phyloP scores from a whole-genome alignment of 306 rosid species.

The Glycine latifolia region DNA sequence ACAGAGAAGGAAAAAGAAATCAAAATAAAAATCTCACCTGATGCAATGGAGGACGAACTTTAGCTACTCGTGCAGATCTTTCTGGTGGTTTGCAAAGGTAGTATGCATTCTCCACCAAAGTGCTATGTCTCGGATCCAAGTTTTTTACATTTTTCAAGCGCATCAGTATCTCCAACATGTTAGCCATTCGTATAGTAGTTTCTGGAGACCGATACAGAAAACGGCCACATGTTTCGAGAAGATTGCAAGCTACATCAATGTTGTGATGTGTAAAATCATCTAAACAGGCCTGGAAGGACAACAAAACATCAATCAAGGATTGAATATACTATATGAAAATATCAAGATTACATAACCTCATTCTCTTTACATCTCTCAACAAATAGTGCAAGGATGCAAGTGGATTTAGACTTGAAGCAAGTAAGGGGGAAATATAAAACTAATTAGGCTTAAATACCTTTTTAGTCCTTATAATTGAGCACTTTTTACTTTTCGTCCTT shows the following conservation, averaged over 20 bases:
- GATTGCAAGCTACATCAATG: slow-evolving; percentile 99
- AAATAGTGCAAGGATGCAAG: slow-evolving; percentile 24
- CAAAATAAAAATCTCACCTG: slow-evolving; percentile 64
- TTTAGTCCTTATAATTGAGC: too few species aligned
- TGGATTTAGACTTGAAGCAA: slow-evolving; percentile 20
- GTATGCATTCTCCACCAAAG: slow-evolving; percentile 98
- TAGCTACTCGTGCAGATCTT: slow-evolving; percentile 91
- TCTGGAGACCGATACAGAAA: slow-evolving; percentile 97
- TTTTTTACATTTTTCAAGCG: slow-evolving; percentile 98
- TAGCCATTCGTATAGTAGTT: slow-evolving; percentile 91
- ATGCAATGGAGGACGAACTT: slow-evolving; percentile 98
- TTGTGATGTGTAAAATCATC: slow-evolving; percentile 99
- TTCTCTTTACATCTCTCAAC: slow-evolving; percentile 24
- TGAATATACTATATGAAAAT: slow-evolving; percentile 5
- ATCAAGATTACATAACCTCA: slow-evolving; percentile 10
- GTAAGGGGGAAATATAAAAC: too few species aligned
- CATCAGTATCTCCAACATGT: slow-evolving; percentile 99
- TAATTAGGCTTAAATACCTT: too few species aligned
- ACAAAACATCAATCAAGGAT: slow-evolving; percentile 34
- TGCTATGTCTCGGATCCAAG: slow-evolving; percentile 99
- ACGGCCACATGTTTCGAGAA: slow-evolving; percentile 98
- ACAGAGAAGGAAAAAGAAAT: not conserved
- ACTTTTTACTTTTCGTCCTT: too few species aligned
- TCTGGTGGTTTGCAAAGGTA: slow-evolving; percentile 99
- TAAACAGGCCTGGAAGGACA: slow-evolving; percentile 81